phyloP scores from a whole-genome alignment of 2,329 filamentous ascomycete species.

The Ambrosiella cleistominuta region DNA sequence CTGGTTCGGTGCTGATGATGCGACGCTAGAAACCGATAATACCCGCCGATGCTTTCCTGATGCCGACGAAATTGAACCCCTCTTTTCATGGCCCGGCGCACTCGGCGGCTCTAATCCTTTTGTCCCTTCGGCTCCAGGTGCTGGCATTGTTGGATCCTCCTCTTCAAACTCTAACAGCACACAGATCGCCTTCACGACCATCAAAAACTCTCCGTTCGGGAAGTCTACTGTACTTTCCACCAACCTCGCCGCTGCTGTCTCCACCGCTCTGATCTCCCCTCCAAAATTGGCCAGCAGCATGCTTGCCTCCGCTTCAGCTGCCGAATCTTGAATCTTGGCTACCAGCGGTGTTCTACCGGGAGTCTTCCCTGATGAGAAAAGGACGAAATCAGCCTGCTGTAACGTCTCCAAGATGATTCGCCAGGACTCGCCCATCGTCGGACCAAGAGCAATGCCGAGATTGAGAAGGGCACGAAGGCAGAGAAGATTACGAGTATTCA shows the following conservation, averaged over 20 bases:
- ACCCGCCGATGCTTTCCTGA: constrained; percentile 27
- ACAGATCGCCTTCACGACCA: constrained; percentile 61
- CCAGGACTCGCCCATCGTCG: constrained; percentile 73
- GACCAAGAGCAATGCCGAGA: constrained; percentile 80
- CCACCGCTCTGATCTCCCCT: constrained; percentile 70
- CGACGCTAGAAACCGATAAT: constrained; percentile 29
- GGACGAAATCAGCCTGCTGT: constrained; percentile 78
- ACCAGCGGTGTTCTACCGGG: constrained; percentile 33
- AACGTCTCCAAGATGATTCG: constrained; percentile 80
- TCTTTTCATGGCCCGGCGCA: constrained; percentile 16
- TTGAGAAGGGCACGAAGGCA: constrained; percentile 88
- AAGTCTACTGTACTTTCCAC: constrained; percentile 89
- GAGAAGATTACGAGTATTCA: constrained; percentile 78
- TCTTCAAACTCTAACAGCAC: constrained; percentile 37
- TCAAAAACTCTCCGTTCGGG: constrained; percentile 61
- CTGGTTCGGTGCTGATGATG: constrained; percentile 34
- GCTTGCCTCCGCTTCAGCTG: constrained; percentile 32
- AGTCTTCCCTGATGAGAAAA: constrained; percentile 45
- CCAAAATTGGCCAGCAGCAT: constrained; percentile 49
- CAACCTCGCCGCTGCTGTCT: constrained; percentile 68
- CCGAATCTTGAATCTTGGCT: constrained; percentile 27
- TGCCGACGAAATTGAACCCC: constrained; percentile 21
- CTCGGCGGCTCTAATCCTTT: constrained; percentile 6
- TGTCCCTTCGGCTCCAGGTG: constrained; percentile 3
- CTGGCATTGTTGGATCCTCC: neutral